Conservation (phyloP, 83 land plant species). For the Thuja plicata region DNA sequence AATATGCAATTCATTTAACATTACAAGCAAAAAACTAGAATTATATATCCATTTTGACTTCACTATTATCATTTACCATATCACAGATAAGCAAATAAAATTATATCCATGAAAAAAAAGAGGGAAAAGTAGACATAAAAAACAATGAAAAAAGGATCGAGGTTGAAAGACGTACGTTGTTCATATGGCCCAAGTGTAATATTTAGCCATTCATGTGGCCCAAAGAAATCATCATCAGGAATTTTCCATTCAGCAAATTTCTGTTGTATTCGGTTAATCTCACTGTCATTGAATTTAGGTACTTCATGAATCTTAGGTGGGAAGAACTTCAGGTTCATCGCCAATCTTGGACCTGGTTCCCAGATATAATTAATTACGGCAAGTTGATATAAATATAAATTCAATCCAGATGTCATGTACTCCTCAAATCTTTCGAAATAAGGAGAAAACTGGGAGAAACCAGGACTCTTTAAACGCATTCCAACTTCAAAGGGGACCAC, state of each 20-base stretch:
- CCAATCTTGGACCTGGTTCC: slow-evolving; percentile 64
- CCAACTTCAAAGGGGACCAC: slow-evolving; percentile 57
- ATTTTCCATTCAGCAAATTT: slow-evolving; percentile 51
- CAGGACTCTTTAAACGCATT: slow-evolving; percentile 73
- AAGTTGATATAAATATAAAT: slow-evolving; percentile 34
- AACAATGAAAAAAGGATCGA: not conserved
- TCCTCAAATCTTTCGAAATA: slow-evolving; percentile 23
- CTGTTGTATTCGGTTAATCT: slow-evolving; percentile 36
- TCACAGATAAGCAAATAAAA: not conserved
- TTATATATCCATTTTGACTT: not conserved
- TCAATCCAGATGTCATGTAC: slow-evolving; percentile 41
- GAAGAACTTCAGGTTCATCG: slow-evolving; percentile 54
- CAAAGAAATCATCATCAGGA: slow-evolving; percentile 49
- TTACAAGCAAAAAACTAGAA: not conserved
- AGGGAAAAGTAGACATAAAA: not conserved
- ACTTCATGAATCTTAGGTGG: slow-evolving; percentile 23
- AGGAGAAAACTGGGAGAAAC: slow-evolving; percentile 53
- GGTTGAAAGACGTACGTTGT: slow-evolving; percentile 24
- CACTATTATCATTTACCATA: not conserved
- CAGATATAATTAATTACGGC: slow-evolving; percentile 30
- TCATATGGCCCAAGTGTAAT: slow-evolving; percentile 39
- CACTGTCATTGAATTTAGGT: slow-evolving; percentile 36
- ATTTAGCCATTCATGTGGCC: slow-evolving; percentile 66
- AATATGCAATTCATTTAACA: not conserved
- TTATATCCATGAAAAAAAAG: not conserved